phyloP scores from a whole-genome alignment of 2,329 filamentous ascomycete species.

The Talaromyces sp. region DNA sequence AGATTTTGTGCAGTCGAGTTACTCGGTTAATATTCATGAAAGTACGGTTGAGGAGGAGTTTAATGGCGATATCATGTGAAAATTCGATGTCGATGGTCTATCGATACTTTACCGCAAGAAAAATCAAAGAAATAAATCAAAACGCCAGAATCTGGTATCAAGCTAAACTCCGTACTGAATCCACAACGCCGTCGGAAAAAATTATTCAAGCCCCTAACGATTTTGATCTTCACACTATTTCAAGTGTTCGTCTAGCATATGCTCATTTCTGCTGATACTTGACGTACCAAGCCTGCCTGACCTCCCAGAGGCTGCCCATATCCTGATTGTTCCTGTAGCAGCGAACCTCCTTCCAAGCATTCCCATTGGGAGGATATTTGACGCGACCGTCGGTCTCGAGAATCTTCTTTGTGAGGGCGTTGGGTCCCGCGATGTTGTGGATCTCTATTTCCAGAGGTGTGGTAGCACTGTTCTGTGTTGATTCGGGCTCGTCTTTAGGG shows the following conservation, averaged over 20 bases:
- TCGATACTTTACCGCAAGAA: neutral
- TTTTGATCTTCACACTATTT: neutral
- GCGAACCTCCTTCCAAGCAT: conserved; percentile 45
- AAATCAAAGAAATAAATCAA: neutral
- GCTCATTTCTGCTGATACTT: conserved; percentile 23
- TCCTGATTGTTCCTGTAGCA: conserved; percentile 45
- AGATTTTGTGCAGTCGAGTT: conserved; percentile 88
- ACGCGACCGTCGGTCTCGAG: conserved; percentile 41
- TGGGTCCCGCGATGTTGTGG: conserved; percentile 28
- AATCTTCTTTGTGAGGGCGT: conserved; percentile 32
- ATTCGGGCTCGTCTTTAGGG: neutral
- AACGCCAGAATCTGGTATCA: neutral
- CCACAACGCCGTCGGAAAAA: neutral
- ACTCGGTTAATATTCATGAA: conserved; percentile 64
- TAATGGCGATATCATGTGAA: conserved; percentile 24
- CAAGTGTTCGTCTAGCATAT: neutral
- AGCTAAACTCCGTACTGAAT: neutral
- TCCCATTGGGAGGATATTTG: conserved; percentile 30
- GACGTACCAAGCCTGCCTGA: conserved; percentile 40
- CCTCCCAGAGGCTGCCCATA: conserved; percentile 45
- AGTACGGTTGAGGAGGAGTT: conserved; percentile 25
- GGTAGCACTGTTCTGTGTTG: neutral
- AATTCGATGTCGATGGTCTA: neutral
- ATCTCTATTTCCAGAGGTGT: conserved; percentile 26
- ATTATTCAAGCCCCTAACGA: neutral